Evolutionary conservation across 768 basidiomycete genomes (phyloP).

Genomic region (Saitozyma podzolica): DNA sequence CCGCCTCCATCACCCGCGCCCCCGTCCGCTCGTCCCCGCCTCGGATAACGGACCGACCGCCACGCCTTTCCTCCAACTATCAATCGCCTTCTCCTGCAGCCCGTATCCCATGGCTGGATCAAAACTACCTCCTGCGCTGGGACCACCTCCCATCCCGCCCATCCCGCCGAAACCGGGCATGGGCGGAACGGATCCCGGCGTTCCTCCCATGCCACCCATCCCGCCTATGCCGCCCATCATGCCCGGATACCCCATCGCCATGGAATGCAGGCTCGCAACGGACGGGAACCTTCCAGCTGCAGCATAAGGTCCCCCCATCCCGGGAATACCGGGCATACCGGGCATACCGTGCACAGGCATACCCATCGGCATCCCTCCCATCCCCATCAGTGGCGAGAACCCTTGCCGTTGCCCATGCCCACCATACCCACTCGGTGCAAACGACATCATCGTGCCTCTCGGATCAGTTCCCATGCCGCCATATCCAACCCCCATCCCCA

Average conservation of each 20-base stretch:
- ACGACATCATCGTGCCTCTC: background rate
- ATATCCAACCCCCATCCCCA: slow-evolving; percentile 5
- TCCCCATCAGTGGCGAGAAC: background rate
- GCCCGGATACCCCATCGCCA: slow-evolving; percentile 4
- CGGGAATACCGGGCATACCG: slow-evolving; percentile 3
- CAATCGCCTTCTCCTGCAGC: slow-evolving; percentile 22
- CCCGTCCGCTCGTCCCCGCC: too few species aligned
- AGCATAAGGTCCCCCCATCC: background rate
- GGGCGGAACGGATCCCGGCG: background rate
- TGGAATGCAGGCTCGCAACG: background rate
- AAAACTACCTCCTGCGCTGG: too few species aligned
- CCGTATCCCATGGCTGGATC: too few species aligned
- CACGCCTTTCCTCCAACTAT: slow-evolving; percentile 43
- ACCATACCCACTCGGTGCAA: background rate
- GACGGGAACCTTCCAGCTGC: background rate
- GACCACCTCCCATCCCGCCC: background rate
- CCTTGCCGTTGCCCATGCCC: slow-evolving; percentile 2
- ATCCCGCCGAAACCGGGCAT: slow-evolving; percentile 1
- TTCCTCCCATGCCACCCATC: background rate
- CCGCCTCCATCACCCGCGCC: too few species aligned
- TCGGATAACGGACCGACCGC: too few species aligned
- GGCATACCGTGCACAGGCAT: slow-evolving; percentile 11
- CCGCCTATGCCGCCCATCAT: too few species aligned
- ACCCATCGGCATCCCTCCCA: slow-evolving; percentile 2
- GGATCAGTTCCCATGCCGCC: background rate